A percentile compares a stretch with the other conserved stretches of the same genome.
phyloP scores from a whole-genome alignment of 352 stramenopile species.

The Phytophthora gonapodyides region DNA sequence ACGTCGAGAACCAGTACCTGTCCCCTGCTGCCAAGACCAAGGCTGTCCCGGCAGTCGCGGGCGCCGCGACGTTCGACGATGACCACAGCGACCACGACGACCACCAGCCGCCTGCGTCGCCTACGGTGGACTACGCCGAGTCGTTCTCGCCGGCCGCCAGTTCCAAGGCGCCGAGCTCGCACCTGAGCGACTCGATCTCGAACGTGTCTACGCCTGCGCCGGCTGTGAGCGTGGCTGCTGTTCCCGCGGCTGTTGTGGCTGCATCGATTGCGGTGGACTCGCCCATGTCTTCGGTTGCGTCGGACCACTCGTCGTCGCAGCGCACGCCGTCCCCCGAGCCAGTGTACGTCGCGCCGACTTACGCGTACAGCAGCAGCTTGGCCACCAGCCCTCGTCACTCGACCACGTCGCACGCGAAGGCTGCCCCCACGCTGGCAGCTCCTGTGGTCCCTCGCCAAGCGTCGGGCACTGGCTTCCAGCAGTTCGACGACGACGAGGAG shows the following conservation, averaged over 20 bases:
- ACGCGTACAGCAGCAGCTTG: conserved; percentile 33
- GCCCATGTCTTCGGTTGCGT: conserved; percentile 17
- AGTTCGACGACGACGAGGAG: conserved; percentile 44
- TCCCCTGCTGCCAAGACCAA: conserved; percentile 63
- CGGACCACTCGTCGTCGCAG: conserved; percentile 16
- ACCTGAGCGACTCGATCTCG: conserved; percentile 22
- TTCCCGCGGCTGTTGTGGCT: conserved; percentile 39
- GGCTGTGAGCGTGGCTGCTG: not conserved
- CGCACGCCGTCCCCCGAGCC: conserved; percentile 21
- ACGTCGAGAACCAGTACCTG: conserved; percentile 64
- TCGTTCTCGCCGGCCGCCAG: conserved; percentile 51
- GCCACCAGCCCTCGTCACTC: conserved; percentile 35
- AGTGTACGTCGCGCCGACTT: conserved; percentile 30
- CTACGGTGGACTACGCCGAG: conserved; percentile 59
- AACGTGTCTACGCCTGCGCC: not conserved
- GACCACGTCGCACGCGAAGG: conserved; percentile 25
- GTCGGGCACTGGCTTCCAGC: conserved; percentile 31
- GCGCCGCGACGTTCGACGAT: conserved; percentile 40
- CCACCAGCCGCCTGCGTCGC: conserved; percentile 40
- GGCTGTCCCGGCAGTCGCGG: conserved; percentile 19
- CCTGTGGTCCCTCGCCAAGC: conserved; percentile 42
- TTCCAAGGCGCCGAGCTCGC: conserved; percentile 23
- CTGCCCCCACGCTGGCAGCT: conserved; percentile 42
- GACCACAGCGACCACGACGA: conserved; percentile 33
- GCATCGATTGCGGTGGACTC: conserved; percentile 29